Conservation (phyloP, 345 rosid species). For the Erucastrum elatum region DNA sequence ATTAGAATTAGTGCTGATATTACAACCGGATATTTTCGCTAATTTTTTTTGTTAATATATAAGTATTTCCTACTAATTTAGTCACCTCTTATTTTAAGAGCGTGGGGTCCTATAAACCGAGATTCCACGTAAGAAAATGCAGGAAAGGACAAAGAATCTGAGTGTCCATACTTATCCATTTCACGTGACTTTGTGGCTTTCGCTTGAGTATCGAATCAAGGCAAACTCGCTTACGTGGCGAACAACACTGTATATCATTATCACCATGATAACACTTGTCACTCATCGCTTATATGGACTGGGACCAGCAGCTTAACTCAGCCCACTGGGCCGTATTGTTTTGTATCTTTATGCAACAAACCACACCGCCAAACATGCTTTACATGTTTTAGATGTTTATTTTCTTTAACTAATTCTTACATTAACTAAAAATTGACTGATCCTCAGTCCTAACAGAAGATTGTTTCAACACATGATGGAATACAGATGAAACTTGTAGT, state of each 20-base stretch:
- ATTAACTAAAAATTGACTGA: neutral
- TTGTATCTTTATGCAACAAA: neutral
- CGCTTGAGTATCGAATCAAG: constrained; percentile 5
- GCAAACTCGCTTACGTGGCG: constrained; percentile 24
- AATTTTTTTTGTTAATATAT: neutral
- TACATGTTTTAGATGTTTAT: neutral
- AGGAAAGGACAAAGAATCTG: constrained; percentile 21
- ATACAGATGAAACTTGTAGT: neutral
- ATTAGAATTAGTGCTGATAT: neutral
- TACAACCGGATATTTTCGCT: neutral
- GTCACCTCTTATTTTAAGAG: neutral
- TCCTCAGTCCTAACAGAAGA: neutral
- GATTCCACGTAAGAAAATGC: constrained; percentile 19
- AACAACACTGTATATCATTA: neutral
- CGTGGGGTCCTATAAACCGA: constrained; percentile 16
- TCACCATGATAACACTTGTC: neutral
- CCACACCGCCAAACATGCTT: neutral
- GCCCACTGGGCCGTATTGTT: constrained; percentile 16
- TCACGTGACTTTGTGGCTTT: constrained; percentile 11
- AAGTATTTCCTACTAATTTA: neutral
- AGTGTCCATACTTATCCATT: constrained; percentile 33
- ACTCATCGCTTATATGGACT: neutral
- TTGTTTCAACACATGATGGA: neutral
- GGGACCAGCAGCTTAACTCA: neutral
- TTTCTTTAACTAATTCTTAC: neutral